Percentiles rank a stretch among this genome's conserved stretches.
phyloP scores from a whole-genome alignment of 2,329 filamentous ascomycete species.

The Sporothrix phasma region DNA sequence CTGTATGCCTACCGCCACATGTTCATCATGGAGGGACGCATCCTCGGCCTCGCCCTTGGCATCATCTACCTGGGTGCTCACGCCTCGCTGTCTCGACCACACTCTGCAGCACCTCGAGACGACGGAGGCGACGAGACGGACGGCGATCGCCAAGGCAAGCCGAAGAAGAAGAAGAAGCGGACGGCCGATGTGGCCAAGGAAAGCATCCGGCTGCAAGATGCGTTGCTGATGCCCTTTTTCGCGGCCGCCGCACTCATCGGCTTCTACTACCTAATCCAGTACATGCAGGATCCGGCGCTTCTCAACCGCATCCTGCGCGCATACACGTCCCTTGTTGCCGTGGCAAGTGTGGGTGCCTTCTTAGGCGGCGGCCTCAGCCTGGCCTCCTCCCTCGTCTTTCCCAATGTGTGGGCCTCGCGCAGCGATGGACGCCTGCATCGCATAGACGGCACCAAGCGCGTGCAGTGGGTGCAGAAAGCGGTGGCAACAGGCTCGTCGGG shows the following conservation, averaged over 20 bases:
- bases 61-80: constrained; percentile 80
- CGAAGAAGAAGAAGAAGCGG: constrained; percentile 3
- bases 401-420: constrained; percentile 51
- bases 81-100: constrained; percentile 72
- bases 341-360: constrained; percentile 66
- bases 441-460: constrained; percentile 33
- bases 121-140: constrained; percentile 26
- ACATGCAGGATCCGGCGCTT: constrained; percentile 68
- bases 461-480: constrained; percentile 25
- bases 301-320: constrained; percentile 73
- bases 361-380: constrained; percentile 62
- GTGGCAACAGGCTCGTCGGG: constrained; percentile 19
- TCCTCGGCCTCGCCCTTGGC: constrained; percentile 58
- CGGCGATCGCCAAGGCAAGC: constrained; percentile 32
- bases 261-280: constrained; percentile 83
- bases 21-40: constrained; percentile 37
- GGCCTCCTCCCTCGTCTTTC: constrained; percentile 59
- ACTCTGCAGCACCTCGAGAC: constrained; percentile 57
- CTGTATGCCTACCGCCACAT: constrained; percentile 25
- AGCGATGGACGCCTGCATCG: constrained; percentile 33
- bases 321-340: constrained; percentile 72
- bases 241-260: constrained; percentile 58
- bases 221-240: constrained; percentile 71
- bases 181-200: constrained; percentile 25
- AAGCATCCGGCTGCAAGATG: constrained; percentile 65